Evolutionary conservation across 805 yeast genomes (phyloP).

Genomic region (Diddensiella santjacobensis): DNA sequence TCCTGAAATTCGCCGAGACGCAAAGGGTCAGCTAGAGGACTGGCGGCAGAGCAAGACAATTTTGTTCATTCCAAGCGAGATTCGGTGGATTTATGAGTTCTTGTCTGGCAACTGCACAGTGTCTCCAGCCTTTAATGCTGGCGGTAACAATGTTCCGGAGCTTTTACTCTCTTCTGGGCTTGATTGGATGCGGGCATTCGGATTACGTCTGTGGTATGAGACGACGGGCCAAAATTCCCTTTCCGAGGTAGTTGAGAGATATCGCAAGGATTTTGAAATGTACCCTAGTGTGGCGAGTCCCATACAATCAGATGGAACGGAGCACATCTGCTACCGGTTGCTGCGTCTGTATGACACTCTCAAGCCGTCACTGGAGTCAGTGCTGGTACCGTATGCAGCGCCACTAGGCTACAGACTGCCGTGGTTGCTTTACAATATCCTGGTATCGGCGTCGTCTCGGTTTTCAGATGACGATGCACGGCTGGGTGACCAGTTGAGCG

Average conservation of each 20-base stretch:
- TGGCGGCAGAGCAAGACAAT: slow-evolving; percentile 53
- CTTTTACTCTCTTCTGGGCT: slow-evolving; percentile 39
- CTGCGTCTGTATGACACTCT: slow-evolving; percentile 18
- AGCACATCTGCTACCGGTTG: slow-evolving; percentile 15
- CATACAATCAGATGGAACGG: neutral
- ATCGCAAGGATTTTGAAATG: slow-evolving; percentile 19
- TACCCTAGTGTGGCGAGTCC: slow-evolving; percentile 12
- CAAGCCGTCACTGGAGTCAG: slow-evolving; percentile 12
- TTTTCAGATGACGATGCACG: slow-evolving; percentile 14
- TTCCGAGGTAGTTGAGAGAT: slow-evolving; percentile 22
- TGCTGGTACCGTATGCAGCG: slow-evolving; percentile 8
- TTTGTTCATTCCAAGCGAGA: slow-evolving; percentile 47
- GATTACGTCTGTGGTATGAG: slow-evolving; percentile 62
- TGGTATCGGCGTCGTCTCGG: slow-evolving; percentile 27
- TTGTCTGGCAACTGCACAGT: slow-evolving; percentile 45
- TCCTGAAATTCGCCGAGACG: slow-evolving; percentile 49
- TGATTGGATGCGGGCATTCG: slow-evolving; percentile 64
- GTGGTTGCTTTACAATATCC: slow-evolving; percentile 52
- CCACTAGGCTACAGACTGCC: slow-evolving; percentile 20
- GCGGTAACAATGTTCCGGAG: slow-evolving; percentile 16
- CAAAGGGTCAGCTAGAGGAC: slow-evolving; percentile 56
- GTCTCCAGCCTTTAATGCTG: slow-evolving; percentile 14
- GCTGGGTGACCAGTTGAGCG: slow-evolving; percentile 39
- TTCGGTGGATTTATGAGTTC: slow-evolving; percentile 60
- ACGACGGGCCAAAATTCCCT: slow-evolving; percentile 13